Base-by-base conservation (phyloP, 192 early-diverging fungal species). In the Borealophlyctis nickersoniae region DNA sequence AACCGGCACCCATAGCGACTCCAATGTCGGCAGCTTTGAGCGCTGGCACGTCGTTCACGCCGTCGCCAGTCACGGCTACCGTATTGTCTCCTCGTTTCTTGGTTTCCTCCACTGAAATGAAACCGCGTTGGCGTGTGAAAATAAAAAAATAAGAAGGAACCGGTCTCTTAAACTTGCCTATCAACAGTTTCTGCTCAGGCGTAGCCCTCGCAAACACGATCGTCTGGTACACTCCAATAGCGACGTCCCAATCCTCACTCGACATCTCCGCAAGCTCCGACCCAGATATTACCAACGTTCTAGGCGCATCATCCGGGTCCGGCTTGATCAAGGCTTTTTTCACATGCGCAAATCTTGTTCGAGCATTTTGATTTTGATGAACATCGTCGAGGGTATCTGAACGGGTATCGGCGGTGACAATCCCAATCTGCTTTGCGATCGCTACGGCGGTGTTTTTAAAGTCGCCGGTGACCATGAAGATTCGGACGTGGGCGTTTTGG, bases 31-130 rank as follows among this genome's bases (percentile, higher is more conserved):
- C 92, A n/a, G 87, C 86, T 57, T 89, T 92, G 52, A 97, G 80
- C n/a, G 94, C 91, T 23, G 92, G 91, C 49, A 91, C 82, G 61
- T 96, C 94, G 67, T 95, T 95, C 13, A 91, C 89, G 55, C 92
- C 94, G 69, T 96, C 94, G 58, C 94, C 94, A 27, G 91, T 93
- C n/a, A 94, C 90, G 1, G 86, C 92, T 7, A 96, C 91, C 26
- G 86, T 77, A 54, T 89, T 77, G 60, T 79, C 75, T 45, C 82
- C 87, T 64, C 90, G 86, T 7, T 72, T 74, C 59, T 89, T 84
- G 45, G 65, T 23, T 29, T 73, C 58, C 29, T 71, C 50, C 11
- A 75, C 73, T n/a, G n/a, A n/a, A n/a, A n/a, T n/a, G n/a, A n/a
- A n/a, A n/a, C n/a, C n/a, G n/a, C n/a, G n/a, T n/a, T n/a, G n/a